A percentile compares a stretch with the other conserved stretches of the same genome.
Conservation (phyloP, 176 grass and related monocot species). For the Musa troglodytarum region DNA sequence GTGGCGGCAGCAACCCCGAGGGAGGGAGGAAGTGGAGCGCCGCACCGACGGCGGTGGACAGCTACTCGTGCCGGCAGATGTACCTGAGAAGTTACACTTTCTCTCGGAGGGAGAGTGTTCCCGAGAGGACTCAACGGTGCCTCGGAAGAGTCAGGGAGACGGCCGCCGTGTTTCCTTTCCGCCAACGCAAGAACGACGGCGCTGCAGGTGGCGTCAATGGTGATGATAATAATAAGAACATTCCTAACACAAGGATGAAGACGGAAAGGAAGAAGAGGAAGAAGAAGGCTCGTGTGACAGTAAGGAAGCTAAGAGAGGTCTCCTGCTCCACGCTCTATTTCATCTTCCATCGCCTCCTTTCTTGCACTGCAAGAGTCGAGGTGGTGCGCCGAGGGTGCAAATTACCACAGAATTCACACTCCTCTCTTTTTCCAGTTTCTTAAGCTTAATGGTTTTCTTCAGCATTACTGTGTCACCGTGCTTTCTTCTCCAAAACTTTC, state of each 20-base stretch:
- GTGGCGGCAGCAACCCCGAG: too few species aligned
- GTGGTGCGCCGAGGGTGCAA: neutral
- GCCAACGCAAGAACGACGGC: neutral
- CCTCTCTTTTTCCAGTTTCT: too few species aligned
- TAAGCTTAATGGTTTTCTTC: too few species aligned
- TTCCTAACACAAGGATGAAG: too few species aligned
- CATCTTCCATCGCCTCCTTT: neutral
- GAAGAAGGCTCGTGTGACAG: neutral
- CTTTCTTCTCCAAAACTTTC: too few species aligned
- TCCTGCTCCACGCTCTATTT: neutral
- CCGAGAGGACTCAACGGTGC: slow-evolving; percentile 24
- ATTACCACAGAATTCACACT: too few species aligned
- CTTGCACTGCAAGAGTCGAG: neutral
- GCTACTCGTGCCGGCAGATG: slow-evolving; percentile 27
- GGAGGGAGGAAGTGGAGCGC: too few species aligned
- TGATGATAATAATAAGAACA: too few species aligned
- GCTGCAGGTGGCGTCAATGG: too few species aligned
- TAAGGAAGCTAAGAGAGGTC: neutral
- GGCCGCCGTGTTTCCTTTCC: neutral
- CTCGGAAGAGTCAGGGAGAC: slow-evolving; percentile 15
- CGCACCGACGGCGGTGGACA: slow-evolving; percentile 15
- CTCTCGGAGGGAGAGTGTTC: slow-evolving; percentile 16
- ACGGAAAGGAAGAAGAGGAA: neutral
- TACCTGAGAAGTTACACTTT: slow-evolving; percentile 28
- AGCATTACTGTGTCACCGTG: too few species aligned